Conservation (phyloP, 495 filamentous ascomycete species). For the Lindgomyces ingoldianus region DNA sequence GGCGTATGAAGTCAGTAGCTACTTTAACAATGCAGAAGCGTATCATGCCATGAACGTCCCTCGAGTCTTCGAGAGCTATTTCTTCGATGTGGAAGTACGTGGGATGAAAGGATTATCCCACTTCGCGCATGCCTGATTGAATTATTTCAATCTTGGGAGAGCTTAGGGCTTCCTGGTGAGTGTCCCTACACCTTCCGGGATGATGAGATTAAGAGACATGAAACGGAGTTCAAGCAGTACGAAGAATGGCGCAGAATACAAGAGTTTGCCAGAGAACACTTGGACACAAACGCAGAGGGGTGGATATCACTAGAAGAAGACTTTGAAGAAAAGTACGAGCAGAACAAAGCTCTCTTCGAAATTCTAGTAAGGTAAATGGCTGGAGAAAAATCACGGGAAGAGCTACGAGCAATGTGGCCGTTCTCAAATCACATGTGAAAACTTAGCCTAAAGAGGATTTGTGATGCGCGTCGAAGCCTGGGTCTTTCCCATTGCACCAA, state of each 20-base stretch:
- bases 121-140: neutral
- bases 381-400: neutral
- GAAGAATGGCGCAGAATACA: neutral
- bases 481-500: no score
- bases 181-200: neutral
- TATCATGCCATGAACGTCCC: neutral
- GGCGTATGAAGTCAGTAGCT: neutral
- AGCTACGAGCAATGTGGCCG: neutral
- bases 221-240: neutral
- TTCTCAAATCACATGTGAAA: no score
- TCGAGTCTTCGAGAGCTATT: neutral
- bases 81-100: neutral
- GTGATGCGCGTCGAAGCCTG: no score
- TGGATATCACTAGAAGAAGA: neutral
- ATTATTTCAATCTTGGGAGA: neutral
- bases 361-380: neutral
- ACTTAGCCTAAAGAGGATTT: no score
- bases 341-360: neutral
- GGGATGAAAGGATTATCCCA: neutral
- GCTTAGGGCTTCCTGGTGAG: neutral
- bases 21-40: neutral
- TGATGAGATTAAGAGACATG: neutral
- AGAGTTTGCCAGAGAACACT: neutral
- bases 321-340: neutral
- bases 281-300: neutral